Evolutionary conservation across 495 filamentous ascomycete species (phyloP).

Genomic region (Penicillium arizonense): DNA sequence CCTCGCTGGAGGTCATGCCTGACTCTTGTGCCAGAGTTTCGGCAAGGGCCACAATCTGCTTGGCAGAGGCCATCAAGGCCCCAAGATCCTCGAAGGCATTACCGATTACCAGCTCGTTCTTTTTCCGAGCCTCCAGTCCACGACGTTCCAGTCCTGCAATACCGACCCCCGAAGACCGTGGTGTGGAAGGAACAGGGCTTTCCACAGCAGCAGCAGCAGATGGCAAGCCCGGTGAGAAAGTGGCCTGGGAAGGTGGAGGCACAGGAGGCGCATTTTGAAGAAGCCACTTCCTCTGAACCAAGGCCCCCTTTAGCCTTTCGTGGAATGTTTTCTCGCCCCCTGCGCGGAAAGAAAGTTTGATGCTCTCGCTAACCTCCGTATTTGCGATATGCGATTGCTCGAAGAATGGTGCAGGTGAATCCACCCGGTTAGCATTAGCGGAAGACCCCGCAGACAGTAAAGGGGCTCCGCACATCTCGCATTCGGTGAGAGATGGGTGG

Average conservation of each 20-base stretch:
- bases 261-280: conserved; percentile 89
- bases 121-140: conserved; percentile 76
- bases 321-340: conserved; percentile 90
- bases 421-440: conserved; percentile 40
- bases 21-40: conserved; percentile 78
- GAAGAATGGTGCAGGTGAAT: conserved; percentile 76
- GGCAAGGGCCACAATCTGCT: conserved; percentile 90
- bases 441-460: conserved; percentile 40
- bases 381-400: conserved; percentile 36
- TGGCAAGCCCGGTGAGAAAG: conserved; percentile 18
- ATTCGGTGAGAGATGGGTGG: conserved; percentile 79
- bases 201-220: conserved; percentile 14
- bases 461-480: conserved; percentile 88
- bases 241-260: conserved; percentile 56
- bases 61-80: conserved; percentile 94
- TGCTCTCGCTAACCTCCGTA: conserved; percentile 64
- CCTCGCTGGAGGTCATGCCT: conserved; percentile 53
- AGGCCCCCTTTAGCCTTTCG: conserved; percentile 79
- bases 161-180: conserved; percentile 67
- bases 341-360: conserved; percentile 88
- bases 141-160: conserved; percentile 90
- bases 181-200: conserved; percentile 22
- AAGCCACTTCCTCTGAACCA: conserved; percentile 96
- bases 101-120: conserved; percentile 90
- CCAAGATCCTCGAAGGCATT: conserved; percentile 96